phyloP scores from a whole-genome alignment of 768 basidiomycete species.

The Tylopilus subfusipes region DNA sequence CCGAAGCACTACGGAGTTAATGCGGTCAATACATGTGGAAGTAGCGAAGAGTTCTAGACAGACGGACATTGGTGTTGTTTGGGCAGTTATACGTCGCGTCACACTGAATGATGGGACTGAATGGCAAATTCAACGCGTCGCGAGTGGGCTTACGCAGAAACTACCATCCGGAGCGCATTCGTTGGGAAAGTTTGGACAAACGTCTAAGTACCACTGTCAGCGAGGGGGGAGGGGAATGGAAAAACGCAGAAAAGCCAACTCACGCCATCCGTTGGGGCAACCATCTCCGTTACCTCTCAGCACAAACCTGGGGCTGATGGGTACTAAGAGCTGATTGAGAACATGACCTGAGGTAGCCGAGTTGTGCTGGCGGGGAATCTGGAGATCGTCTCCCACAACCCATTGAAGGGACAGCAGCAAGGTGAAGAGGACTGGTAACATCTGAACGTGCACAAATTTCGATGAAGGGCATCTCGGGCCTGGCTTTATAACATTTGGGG shows the following conservation, averaged over 20 bases:
- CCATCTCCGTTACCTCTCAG: conserved; percentile 2
- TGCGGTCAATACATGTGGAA: neutral
- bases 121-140: too few relatives aligned
- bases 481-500: neutral
- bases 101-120: conserved; percentile 13
- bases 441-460: neutral
- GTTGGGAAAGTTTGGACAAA: conserved; percentile 18
- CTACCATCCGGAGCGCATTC: conserved; percentile 16
- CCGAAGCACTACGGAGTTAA: conserved; percentile 10
- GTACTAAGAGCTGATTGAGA: conserved; percentile 12
- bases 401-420: conserved; percentile 10
- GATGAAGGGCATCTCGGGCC: neutral
- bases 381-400: conserved; percentile 1
- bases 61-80: conserved; percentile 12
- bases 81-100: conserved; percentile 7
- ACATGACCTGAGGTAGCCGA: neutral
- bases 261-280: conserved; percentile 15
- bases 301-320: conserved; percentile 4
- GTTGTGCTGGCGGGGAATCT: neutral
- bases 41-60: neutral
- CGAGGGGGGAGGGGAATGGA: neutral
- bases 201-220: conserved; percentile 5
- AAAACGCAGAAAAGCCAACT: neutral
- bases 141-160: conserved; percentile 16
- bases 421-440: conserved; percentile 11